A percentile compares a stretch with the other conserved stretches of the same genome.
Evolutionary conservation across 805 yeast species (phyloP).

Genomic region (Wickerhamomyces mucosus): DNA sequence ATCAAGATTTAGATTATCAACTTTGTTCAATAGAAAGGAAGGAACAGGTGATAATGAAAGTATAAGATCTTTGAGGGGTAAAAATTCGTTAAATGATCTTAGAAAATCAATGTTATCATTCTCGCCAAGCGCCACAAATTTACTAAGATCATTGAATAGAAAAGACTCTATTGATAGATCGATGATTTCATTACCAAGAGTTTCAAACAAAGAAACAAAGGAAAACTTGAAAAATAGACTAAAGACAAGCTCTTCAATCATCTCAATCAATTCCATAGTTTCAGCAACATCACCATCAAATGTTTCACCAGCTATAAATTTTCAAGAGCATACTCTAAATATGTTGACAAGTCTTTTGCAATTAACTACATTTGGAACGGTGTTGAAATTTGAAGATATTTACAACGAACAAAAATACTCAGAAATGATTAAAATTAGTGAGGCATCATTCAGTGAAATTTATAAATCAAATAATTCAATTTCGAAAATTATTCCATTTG

Average conservation of each 20-base stretch:
- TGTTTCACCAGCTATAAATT: slow-evolving; percentile 1
- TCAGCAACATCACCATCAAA: slow-evolving; percentile 5
- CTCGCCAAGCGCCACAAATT: slow-evolving; percentile 13
- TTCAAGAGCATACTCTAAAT: slow-evolving; percentile 23
- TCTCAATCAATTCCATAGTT: slow-evolving; percentile 27
- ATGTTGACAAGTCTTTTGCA: slow-evolving; percentile 25
- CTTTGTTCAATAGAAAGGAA: slow-evolving; percentile 16
- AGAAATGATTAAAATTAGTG: slow-evolving; percentile 30
- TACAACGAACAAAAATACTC: slow-evolving; percentile 23
- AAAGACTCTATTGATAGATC: slow-evolving; percentile 23
- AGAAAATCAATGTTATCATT: slow-evolving; percentile 22
- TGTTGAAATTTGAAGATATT: slow-evolving; percentile 24
- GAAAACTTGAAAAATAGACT: slow-evolving; percentile 46
- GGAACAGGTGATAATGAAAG: slow-evolving; percentile 15
- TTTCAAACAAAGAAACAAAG: slow-evolving; percentile 43
- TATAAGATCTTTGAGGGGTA: slow-evolving; percentile 17
- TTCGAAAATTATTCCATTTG: slow-evolving; percentile 46
- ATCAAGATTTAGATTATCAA: slow-evolving; percentile 19
- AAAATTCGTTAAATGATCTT: slow-evolving; percentile 18
- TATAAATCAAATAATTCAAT: slow-evolving; percentile 26
- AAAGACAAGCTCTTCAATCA: slow-evolving; percentile 38
- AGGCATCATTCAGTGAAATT: slow-evolving; percentile 39
- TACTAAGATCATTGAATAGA: slow-evolving; percentile 13
- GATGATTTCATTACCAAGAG: slow-evolving; percentile 44
- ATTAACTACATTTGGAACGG: slow-evolving; percentile 25